Evolutionary conservation across 352 stramenopile species (phyloP).

Genomic region (Globisporangium apiculatum): DNA sequence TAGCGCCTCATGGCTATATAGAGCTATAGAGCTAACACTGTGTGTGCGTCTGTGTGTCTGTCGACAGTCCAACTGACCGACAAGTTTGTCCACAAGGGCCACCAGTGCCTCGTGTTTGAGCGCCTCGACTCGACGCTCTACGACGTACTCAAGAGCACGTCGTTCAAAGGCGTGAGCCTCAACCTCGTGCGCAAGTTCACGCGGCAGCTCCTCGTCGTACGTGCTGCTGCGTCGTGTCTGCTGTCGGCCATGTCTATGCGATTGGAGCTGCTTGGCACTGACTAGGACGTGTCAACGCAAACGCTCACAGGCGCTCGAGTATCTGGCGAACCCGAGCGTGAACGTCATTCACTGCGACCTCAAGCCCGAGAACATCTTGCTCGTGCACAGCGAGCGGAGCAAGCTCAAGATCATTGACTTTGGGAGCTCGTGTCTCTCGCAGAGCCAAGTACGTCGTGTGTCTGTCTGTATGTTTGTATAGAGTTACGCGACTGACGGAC

Average conservation of each 20-base stretch:
- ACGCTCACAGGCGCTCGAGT: constrained; percentile 61
- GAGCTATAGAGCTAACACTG: background rate
- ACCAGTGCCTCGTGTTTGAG: constrained; percentile 99
- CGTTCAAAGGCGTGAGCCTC: constrained; percentile 89
- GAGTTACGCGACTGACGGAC: no score
- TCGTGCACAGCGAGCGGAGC: constrained; percentile 91
- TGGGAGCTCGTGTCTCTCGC: constrained; percentile 93
- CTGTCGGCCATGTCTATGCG: no score
- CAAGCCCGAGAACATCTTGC: constrained; percentile 99
- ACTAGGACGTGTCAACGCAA: no score
- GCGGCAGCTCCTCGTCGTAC: constrained; percentile 90
- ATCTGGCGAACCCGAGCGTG: constrained; percentile 85
- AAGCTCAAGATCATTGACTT: constrained; percentile 99
- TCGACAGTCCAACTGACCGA: constrained; percentile 87
- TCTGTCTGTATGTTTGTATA: no score
- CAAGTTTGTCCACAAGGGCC: constrained; percentile 93
- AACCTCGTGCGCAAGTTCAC: constrained; percentile 95
- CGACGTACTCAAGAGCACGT: constrained; percentile 93
- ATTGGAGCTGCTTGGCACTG: no score
- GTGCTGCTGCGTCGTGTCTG: background rate
- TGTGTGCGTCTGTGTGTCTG: constrained; percentile 80
- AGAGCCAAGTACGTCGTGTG: constrained; percentile 65
- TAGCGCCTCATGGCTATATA: background rate
- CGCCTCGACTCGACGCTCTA: constrained; percentile 95
- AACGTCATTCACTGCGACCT: constrained; percentile 99